phyloP scores from a whole-genome alignment of 2,329 filamentous ascomycete genomes.

The Fusarium sp. region DNA sequence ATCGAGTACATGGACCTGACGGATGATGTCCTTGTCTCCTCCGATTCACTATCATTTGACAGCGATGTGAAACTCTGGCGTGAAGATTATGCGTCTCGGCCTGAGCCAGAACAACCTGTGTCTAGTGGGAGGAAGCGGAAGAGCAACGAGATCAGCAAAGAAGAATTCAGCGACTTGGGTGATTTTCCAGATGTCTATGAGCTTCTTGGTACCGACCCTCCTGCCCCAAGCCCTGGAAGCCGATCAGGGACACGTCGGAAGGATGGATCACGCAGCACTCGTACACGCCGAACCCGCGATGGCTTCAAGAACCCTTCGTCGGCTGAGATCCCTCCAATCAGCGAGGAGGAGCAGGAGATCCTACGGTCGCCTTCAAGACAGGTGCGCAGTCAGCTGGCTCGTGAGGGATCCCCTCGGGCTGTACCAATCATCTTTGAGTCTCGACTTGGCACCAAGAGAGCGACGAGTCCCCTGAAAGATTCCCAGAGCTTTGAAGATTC shows the following conservation, averaged over 20 bases:
- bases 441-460: constrained; percentile 11
- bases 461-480: constrained; percentile 13
- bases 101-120: constrained; percentile 52
- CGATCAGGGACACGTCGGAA: constrained; percentile 37
- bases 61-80: constrained; percentile 57
- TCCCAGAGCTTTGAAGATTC: constrained; percentile 12
- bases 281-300: constrained; percentile 32
- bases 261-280: constrained; percentile 31
- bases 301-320: constrained; percentile 6
- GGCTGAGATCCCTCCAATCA: constrained; percentile 19
- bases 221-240: constrained; percentile 49
- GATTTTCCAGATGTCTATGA: constrained; percentile 68
- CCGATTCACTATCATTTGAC: constrained; percentile 51
- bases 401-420: constrained; percentile 17
- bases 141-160: constrained; percentile 59
- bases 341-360: constrained; percentile 31
- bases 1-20: constrained; percentile 57
- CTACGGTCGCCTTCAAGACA: constrained; percentile 45
- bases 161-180: constrained; percentile 52
- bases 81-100: constrained; percentile 54
- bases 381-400: constrained; percentile 25
- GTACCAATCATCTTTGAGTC: constrained; percentile 3
- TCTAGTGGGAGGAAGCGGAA: constrained; percentile 64
- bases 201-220: constrained; percentile 56
- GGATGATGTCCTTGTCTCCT: constrained; percentile 49